phyloP scores from a whole-genome alignment of 2,329 filamentous ascomycete genomes.

The Sporothrix pallida region DNA sequence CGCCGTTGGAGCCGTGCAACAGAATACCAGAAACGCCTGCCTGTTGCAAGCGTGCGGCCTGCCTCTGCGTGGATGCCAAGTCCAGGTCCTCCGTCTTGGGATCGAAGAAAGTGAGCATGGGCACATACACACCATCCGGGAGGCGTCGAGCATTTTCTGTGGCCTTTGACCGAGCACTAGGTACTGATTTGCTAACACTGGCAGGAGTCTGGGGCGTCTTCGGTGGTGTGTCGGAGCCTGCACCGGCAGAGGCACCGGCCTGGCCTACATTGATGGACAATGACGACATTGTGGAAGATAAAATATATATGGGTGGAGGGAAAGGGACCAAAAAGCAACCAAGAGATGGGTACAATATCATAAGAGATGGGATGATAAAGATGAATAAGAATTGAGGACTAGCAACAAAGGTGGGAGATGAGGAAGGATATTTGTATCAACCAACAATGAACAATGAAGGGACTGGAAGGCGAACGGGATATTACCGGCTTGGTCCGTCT shows the following conservation, averaged over 20 bases:
- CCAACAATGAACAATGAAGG: background rate
- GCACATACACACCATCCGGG: conserved; percentile 61
- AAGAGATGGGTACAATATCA: too few species aligned
- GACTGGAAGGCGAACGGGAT: background rate
- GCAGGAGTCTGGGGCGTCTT: conserved; percentile 19
- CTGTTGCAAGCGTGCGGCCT: conserved; percentile 64
- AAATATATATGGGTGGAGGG: background rate
- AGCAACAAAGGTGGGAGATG: background rate
- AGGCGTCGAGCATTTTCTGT: conserved; percentile 15
- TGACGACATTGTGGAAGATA: background rate
- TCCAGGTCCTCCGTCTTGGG: conserved; percentile 59
- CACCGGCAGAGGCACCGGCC: background rate
- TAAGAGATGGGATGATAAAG: background rate
- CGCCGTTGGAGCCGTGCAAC: conserved; percentile 74
- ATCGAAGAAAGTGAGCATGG: conserved; percentile 68
- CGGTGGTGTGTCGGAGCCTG: conserved; percentile 24
- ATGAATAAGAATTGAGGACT: background rate
- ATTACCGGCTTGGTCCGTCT: conserved; percentile 11
- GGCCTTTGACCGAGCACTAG: background rate
- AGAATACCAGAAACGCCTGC: conserved; percentile 71
- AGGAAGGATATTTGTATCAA: conserved; percentile 14
- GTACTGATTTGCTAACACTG: background rate
- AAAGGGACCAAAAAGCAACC: too few species aligned
- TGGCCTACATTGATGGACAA: conserved; percentile 15
- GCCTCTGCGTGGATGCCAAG: conserved; percentile 55